Evolutionary conservation across 176 grass and related monocot genomes (phyloP), one percentile per base, ranked within the genome.

Genomic region (Phyllostachys edulis): DNA sequence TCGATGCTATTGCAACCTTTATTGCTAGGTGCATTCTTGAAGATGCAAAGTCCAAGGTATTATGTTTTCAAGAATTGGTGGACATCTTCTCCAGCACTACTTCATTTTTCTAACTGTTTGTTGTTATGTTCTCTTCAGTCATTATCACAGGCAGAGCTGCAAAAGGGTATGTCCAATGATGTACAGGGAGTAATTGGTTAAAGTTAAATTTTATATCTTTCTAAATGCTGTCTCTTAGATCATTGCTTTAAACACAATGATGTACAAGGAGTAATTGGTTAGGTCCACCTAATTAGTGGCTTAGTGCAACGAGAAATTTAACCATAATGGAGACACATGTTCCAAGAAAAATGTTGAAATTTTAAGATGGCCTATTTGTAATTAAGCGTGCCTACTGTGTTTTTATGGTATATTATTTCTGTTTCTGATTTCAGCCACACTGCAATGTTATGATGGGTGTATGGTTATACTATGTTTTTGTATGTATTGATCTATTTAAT

Each of bases 21-120:
- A 78, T 98, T 67, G 93, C 93, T 68, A 93, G 87, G 85, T 98
- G 96, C 83, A 98, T 98, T 81, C 72, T 98, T 45, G 93, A 98
- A 92, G 88, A 93, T 87, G 91, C 91, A 41, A 89, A 95, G 69
- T 98, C 93, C 69, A 95, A 94, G 87, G 96, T 95, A 84, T 75
- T 40, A 71, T 75, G n/a, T 89, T 63, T 77, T 17, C 24, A 73
- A 74, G 41, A 61, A 59, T 84, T 57, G 4, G 18, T 61, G 56
- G 44, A 14, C 63, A 73, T 88, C 37, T 36, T 67, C 57, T 73
- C 69, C 5, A 14, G 24, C 15, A 49, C 38, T 47, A 21, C 38
- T 37, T 73, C 65, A 29, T 76, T 81, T 37, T 72, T 89, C 84
- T 98, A 81, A 95, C 65, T 88, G 21, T 77, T 64, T 65, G 20